Percentiles rank a stretch among this genome's conserved stretches.
Conservation (phyloP, 108 stramenopile species). For the Tribonema minus region DNA sequence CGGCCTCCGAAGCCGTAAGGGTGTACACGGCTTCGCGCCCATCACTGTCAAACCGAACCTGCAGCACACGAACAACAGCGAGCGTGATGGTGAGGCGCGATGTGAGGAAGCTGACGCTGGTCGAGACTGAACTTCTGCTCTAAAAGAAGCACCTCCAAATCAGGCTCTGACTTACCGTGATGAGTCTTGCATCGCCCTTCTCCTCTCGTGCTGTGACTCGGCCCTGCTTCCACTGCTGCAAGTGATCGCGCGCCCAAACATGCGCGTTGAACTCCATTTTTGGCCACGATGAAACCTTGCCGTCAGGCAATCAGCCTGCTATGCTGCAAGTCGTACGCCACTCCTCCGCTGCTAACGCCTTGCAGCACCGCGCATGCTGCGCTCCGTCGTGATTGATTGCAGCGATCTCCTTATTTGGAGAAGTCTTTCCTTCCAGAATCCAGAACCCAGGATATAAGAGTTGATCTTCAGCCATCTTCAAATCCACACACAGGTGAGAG, state of each 20-base stretch:
- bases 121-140: background rate
- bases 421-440: no score
- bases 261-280: conserved; percentile 44
- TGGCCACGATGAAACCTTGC: no score
- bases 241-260: conserved; percentile 28
- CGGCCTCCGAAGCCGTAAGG: conserved; percentile 21
- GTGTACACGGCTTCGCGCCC: conserved; percentile 10
- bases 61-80: background rate
- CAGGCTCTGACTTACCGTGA: conserved; percentile 9
- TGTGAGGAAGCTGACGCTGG: background rate
- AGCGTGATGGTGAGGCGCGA: background rate
- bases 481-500: no score
- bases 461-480: no score
- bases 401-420: no score
- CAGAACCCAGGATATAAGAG: no score
- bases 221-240: conserved; percentile 16
- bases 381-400: no score
- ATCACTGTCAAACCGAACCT: conserved; percentile 24
- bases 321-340: no score
- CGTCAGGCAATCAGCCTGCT: no score
- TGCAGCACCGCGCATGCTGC: no score
- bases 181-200: conserved; percentile 7
- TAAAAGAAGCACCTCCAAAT: background rate
- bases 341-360: no score
- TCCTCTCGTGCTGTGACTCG: conserved; percentile 25